Evolutionary conservation across 2,329 filamentous ascomycete species (phyloP), one percentile per base, ranked within the genome.

Genomic region (Botrytis fabae): DNA sequence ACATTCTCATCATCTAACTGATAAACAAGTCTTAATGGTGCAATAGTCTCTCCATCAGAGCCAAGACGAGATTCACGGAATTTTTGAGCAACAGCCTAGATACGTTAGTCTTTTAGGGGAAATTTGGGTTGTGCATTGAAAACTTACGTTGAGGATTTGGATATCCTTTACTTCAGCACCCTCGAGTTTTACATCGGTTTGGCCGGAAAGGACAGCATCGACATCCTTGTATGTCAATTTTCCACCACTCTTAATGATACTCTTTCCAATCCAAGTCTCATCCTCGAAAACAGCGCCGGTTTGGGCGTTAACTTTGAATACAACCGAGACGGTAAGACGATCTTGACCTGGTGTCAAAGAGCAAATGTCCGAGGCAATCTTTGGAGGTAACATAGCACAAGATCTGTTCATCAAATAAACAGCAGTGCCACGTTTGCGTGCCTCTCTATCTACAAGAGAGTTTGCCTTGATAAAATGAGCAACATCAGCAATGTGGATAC

Each of bases 1-100:
- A 98, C 94, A 82, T 98, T 98, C 86, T 99, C 96, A 78, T 99
- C 96, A 78, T 99, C 96, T 59, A 98, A 88, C 83, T 97, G 95
- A 83, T 97, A 94, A 75, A 98, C 86, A 64, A 99, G 88, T 73
- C 96, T 92, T 70, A 99, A 89, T 59, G 95, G 91, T 48, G 95
- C 92, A 78, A 97, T 93, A 20, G 92, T 90, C 76, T 92, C 90
- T 61, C 90, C 90, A 51, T 92, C 92, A 70, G 94, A 91, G 73
- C 92, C 93, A 74, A 98, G 92, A 74, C 96, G 92, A 68, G 90
- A 87, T 83, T 98, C 93, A 61, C 94, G 92, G 87, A 98, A 97
- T 82, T 96, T 97, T 80, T 94, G 92, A 8, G 94, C 90, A 76
- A 98, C 89, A 77, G 90, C 88, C 86, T 93, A 74, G 64, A 44